phyloP scores from a whole-genome alignment of 495 filamentous ascomycete species.

The Venustampulla echinocandica region DNA sequence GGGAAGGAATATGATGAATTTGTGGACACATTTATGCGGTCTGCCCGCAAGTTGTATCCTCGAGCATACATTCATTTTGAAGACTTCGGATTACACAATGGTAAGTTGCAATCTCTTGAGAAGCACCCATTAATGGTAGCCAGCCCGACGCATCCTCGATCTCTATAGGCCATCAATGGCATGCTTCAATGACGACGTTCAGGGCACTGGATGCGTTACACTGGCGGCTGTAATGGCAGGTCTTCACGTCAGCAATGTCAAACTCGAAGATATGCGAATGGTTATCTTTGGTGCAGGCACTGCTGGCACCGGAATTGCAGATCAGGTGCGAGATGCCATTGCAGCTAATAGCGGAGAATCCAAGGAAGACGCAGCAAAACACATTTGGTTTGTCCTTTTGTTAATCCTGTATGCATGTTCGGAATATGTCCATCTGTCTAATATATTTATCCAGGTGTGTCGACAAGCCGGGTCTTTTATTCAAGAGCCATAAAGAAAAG shows the following conservation, averaged over 20 bases:
- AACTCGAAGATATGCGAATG: slow-evolving; percentile 57
- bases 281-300: slow-evolving; percentile 75
- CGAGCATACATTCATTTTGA: slow-evolving; percentile 80
- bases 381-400: slow-evolving; percentile 57
- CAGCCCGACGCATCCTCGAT: slow-evolving; percentile 56
- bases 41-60: slow-evolving; percentile 60
- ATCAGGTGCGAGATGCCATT: slow-evolving; percentile 74
- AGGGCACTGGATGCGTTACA: slow-evolving; percentile 83
- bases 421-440: neutral
- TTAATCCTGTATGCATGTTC: neutral
- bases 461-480: slow-evolving; percentile 73
- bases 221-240: slow-evolving; percentile 72
- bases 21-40: slow-evolving; percentile 63
- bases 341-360: slow-evolving; percentile 55
- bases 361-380: slow-evolving; percentile 66
- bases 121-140: slow-evolving; percentile 20
- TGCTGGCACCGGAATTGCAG: slow-evolving; percentile 84
- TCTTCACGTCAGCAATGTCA: slow-evolving; percentile 56
- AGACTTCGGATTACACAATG: slow-evolving; percentile 50
- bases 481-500: slow-evolving; percentile 49
- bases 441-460: slow-evolving; percentile 50
- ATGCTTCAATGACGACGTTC: slow-evolving; percentile 90
- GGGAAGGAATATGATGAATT: slow-evolving; percentile 75
- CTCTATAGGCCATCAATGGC: slow-evolving; percentile 61
- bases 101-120: slow-evolving; percentile 7